phyloP scores from a whole-genome alignment of 148 eudicot genomes.

The Agrostemma githago region DNA sequence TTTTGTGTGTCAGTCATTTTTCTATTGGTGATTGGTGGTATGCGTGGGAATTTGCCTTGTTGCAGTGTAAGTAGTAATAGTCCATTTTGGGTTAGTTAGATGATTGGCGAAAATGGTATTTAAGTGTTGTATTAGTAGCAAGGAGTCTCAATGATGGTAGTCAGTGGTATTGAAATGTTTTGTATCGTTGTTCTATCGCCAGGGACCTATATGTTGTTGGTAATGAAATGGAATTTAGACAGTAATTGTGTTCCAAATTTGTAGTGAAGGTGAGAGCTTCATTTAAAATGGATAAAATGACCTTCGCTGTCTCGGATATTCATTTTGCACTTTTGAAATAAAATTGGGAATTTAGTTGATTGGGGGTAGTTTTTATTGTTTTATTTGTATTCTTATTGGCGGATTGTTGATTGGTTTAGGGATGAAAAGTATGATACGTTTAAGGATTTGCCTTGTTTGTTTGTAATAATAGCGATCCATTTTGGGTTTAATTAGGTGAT shows the following conservation, averaged over 20 bases:
- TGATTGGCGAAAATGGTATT: constrained; percentile 10
- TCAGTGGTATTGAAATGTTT: not conserved
- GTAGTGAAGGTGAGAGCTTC: not conserved
- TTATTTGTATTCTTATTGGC: too few relatives aligned
- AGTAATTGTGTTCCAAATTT: not conserved
- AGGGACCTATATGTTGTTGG: not conserved
- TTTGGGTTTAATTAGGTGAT: not conserved
- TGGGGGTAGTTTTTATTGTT: too few relatives aligned
- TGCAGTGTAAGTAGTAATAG: not conserved
- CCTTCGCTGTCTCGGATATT: not conserved
- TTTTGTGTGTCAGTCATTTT: not conserved
- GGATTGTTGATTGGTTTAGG: too few relatives aligned
- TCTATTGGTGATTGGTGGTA: not conserved
- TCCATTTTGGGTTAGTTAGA: not conserved
- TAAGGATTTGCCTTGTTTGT: too few relatives aligned
- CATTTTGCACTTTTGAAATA: not conserved
- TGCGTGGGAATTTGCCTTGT: not conserved
- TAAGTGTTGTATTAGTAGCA: not conserved
- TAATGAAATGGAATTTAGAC: constrained; percentile 1
- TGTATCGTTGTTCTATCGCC: not conserved
- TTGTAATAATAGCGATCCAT: too few relatives aligned
- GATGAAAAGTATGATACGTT: too few relatives aligned
- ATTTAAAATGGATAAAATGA: not conserved
- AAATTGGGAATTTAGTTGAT: too few relatives aligned
- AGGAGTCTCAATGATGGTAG: not conserved